phyloP scores from a whole-genome alignment of 768 basidiomycete species.

The Kwoniella sp. region DNA sequence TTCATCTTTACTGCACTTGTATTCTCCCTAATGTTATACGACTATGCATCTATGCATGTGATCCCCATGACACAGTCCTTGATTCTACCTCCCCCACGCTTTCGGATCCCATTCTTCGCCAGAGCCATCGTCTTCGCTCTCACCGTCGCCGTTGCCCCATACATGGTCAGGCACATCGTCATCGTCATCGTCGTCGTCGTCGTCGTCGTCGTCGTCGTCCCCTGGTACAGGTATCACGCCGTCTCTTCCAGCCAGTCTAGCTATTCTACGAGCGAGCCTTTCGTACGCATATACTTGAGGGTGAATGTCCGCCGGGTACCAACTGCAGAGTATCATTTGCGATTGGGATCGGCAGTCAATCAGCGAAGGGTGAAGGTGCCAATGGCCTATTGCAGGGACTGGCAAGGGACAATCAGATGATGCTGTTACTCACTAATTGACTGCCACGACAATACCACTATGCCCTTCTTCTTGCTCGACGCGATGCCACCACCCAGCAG shows the following conservation, averaged over 20 bases:
- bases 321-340: no score
- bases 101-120: conserved; percentile 39
- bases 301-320: conserved; percentile 42
- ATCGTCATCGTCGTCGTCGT: not conserved
- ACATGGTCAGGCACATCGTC: conserved; percentile 5
- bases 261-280: conserved; percentile 32
- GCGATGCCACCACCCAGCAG: conserved; percentile 93
- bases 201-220: conserved; percentile 23
- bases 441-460: conserved; percentile 49
- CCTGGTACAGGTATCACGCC: conserved; percentile 42
- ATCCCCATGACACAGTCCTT: no score
- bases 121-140: not conserved
- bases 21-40: no score
- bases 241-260: conserved; percentile 28
- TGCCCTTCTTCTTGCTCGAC: conserved; percentile 65
- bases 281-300: conserved; percentile 41
- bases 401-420: not conserved
- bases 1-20: not conserved
- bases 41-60: no score
- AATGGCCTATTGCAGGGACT: no score
- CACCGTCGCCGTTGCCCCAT: conserved; percentile 21
- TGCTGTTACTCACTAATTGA: conserved; percentile 52
- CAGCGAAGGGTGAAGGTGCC: no score
- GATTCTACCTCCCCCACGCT: conserved; percentile 42
- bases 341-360: no score